Conservation (phyloP, 148 eudicot genomes). For the Silene conica region DNA sequence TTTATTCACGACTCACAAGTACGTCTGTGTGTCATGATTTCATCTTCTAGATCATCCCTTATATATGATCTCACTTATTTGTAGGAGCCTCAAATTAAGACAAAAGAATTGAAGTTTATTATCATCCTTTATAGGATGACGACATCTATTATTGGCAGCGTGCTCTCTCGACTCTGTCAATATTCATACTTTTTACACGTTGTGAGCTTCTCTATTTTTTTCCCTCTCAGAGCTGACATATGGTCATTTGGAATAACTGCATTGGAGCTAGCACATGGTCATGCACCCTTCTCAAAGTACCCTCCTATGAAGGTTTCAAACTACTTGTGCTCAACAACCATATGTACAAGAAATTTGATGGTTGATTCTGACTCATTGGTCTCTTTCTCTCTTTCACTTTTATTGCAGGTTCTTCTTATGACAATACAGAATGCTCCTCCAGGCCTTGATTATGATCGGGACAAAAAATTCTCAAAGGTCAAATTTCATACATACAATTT, state of each 20-base stretch:
- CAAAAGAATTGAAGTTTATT: background rate
- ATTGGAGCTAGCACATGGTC: slow-evolving; percentile 97
- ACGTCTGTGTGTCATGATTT: background rate
- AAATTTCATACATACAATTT: slow-evolving; percentile 1
- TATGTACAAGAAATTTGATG: background rate
- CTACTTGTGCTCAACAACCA: background rate
- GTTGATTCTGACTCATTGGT: slow-evolving; percentile 2
- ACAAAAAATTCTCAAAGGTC: slow-evolving; percentile 96
- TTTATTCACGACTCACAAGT: too few species aligned
- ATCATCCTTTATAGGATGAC: background rate
- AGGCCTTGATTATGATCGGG: slow-evolving; percentile 97
- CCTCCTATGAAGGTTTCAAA: slow-evolving; percentile 93
- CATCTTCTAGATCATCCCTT: background rate
- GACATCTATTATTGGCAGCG: background rate
- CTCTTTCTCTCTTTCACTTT: background rate
- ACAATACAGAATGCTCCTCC: slow-evolving; percentile 99
- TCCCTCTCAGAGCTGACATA: slow-evolving; percentile 75
- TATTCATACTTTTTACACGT: background rate
- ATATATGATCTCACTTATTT: background rate
- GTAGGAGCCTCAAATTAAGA: too few species aligned
- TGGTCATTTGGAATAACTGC: slow-evolving; percentile 99
- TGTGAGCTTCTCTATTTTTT: background rate
- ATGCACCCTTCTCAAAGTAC: slow-evolving; percentile 97
- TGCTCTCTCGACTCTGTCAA: background rate
- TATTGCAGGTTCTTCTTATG: slow-evolving; percentile 78